phyloP scores from a whole-genome alignment of 2,329 filamentous ascomycete species.

The Pseudogymnoascus pannorum region DNA sequence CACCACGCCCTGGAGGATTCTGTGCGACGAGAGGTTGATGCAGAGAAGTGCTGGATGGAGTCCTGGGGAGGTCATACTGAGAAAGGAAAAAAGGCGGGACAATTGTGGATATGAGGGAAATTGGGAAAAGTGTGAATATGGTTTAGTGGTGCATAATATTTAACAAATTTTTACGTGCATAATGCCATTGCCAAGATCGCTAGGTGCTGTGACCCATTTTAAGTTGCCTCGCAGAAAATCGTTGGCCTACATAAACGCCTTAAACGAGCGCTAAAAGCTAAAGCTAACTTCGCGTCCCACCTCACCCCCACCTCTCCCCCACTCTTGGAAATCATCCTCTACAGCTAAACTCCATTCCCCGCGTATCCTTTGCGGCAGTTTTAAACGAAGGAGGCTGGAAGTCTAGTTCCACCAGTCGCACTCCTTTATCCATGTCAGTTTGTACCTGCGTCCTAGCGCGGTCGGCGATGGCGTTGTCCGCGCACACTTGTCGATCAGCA shows the following conservation, averaged over 20 bases:
- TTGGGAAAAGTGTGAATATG: too few relatives aligned
- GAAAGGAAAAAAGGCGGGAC: constrained; percentile 1
- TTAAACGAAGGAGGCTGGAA: constrained; percentile 13
- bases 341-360: background rate
- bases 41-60: constrained; percentile 16
- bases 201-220: too few relatives aligned
- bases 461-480: constrained; percentile 8
- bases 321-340: too few relatives aligned
- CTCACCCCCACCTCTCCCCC: too few relatives aligned
- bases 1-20: constrained; percentile 15
- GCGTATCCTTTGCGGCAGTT: background rate
- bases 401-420: constrained; percentile 16
- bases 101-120: too few relatives aligned
- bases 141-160: too few relatives aligned
- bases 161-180: too few relatives aligned
- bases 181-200: too few relatives aligned
- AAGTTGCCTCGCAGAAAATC: too few relatives aligned
- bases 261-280: too few relatives aligned
- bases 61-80: constrained; percentile 14
- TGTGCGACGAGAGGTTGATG: constrained; percentile 13
- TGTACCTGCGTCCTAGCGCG: constrained; percentile 10
- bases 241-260: too few relatives aligned
- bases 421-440: constrained; percentile 10
- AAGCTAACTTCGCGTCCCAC: too few relatives aligned
- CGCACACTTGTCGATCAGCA: constrained; percentile 12